Percentiles rank a stretch among this genome's conserved stretches.
phyloP scores from a whole-genome alignment of 2,329 filamentous ascomycete genomes.

The Cladosporium oxysporum region DNA sequence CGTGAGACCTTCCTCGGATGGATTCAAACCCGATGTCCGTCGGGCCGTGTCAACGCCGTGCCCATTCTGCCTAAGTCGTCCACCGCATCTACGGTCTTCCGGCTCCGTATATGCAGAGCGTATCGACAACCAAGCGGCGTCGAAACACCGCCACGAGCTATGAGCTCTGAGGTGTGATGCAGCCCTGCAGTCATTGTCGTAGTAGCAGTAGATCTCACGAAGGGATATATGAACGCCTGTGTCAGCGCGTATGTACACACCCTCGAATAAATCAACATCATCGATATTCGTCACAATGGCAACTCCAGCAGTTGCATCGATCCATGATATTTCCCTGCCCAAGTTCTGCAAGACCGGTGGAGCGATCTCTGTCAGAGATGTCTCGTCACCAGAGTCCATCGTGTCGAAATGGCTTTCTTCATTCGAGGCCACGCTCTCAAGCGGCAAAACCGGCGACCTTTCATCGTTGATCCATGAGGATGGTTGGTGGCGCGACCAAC shows the following conservation, averaged over 20 bases:
- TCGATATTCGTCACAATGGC: not conserved
- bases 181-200: not conserved
- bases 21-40: not conserved
- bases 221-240: not conserved
- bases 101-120: not conserved
- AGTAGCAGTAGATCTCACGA: not conserved
- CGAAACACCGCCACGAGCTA: not conserved
- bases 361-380: slow-evolving; percentile 20
- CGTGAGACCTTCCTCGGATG: not conserved
- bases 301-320: slow-evolving; percentile 4
- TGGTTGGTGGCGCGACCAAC: slow-evolving; percentile 61
- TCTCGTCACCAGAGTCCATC: slow-evolving; percentile 26
- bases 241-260: not conserved
- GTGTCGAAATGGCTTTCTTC: slow-evolving; percentile 35
- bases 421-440: slow-evolving; percentile 31
- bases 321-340: slow-evolving; percentile 34
- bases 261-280: not conserved
- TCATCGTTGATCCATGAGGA: slow-evolving; percentile 45
- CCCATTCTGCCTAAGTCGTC: not conserved
- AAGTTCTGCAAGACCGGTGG: slow-evolving; percentile 29
- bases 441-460: slow-evolving; percentile 26
- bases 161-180: not conserved
- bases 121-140: not conserved
- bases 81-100: not conserved
- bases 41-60: slow-evolving; percentile 1